Base-by-base conservation (phyloP, 176 grass and related monocot species). In the Musa itinerans region DNA sequence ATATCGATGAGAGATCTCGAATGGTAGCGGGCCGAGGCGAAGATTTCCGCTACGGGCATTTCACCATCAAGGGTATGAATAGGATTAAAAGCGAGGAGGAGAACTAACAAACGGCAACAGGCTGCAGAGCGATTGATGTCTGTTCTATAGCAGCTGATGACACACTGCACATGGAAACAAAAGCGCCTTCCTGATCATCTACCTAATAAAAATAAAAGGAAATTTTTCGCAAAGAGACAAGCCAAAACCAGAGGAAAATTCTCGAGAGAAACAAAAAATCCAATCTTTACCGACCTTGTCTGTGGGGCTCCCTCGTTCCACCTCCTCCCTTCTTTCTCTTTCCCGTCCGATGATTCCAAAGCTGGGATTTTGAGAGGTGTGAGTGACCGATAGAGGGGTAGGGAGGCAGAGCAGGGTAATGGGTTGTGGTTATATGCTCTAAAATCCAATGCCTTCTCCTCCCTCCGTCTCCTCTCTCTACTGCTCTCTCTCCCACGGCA, bases 121-220 rank as follows among this genome's bases (percentile, higher is more conserved):
- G 24, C 57, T 74, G 72, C 52, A 57, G 53, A 56, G 72, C 17
- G 53, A 29, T 25, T 19, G 53, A 29, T 56, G 53, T 26, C 52
- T 57, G 53, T 74, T 74, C 24, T 54, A 58, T 17, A 17, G 50
- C 23, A 10, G 72, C 52, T 27, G 72, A 74, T 53, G 72, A 74
- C 72, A 74, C 72, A 74, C 57, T 55, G 72, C 72, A 74, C 14
- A 74, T 57, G 72, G 13, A 23, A 74, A 74, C 72, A 74, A 74
- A 57, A 74, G 24, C 53, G 24, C 53, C 53, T 29, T 58, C 72
- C 53, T 57, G 53, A 1, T 74, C 53, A 58, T 57, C 23, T 2
- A 57, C 53, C 72, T 16, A 34, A 73, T 20, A 73, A 73, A 53
- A 14, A 70, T 8, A 34, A 70, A 70, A 70, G 17, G 10, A 29